Evolutionary conservation across 73 alveolate species (phyloP).

Genomic region (Breviolum minutum): DNA sequence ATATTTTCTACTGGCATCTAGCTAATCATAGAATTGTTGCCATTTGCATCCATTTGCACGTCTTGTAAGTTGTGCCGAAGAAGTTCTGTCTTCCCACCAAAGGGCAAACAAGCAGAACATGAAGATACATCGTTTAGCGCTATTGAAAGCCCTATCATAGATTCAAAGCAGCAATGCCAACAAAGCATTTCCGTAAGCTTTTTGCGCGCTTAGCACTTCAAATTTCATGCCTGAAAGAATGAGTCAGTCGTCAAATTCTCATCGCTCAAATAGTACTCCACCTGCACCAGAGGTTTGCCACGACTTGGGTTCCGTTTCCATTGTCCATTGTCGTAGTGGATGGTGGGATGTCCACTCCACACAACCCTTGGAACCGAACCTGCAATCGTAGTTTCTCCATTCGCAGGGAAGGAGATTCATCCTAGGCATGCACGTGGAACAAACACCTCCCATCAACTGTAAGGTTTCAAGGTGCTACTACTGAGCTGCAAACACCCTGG

Average conservation of each 20-base stretch:
- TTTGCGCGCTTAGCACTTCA: too few species aligned
- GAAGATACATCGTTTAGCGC: too few species aligned
- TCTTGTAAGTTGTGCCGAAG: too few species aligned
- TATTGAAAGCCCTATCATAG: too few species aligned
- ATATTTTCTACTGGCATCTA: too few species aligned
- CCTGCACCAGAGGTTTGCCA: background rate
- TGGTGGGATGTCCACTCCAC: background rate
- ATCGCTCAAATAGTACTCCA: conserved; percentile 77
- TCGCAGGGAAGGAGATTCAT: background rate
- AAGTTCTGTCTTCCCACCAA: too few species aligned
- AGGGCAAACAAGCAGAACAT: too few species aligned
- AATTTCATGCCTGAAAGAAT: conserved; percentile 34
- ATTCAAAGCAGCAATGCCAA: too few species aligned
- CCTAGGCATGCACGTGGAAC: background rate
- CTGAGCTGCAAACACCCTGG: background rate
- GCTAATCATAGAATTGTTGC: too few species aligned
- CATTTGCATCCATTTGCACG: too few species aligned
- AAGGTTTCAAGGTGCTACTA: background rate
- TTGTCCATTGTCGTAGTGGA: background rate
- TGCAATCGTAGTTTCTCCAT: conserved; percentile 50
- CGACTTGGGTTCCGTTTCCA: background rate
- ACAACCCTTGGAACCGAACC: too few species aligned
- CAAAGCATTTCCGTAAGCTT: too few species aligned
- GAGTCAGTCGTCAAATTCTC: conserved; percentile 60
- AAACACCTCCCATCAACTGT: background rate